Percentiles rank a stretch among this genome's conserved stretches.
Conservation (phyloP, 2,329 filamentous ascomycete species). For the Beauveria rudraprayagi region DNA sequence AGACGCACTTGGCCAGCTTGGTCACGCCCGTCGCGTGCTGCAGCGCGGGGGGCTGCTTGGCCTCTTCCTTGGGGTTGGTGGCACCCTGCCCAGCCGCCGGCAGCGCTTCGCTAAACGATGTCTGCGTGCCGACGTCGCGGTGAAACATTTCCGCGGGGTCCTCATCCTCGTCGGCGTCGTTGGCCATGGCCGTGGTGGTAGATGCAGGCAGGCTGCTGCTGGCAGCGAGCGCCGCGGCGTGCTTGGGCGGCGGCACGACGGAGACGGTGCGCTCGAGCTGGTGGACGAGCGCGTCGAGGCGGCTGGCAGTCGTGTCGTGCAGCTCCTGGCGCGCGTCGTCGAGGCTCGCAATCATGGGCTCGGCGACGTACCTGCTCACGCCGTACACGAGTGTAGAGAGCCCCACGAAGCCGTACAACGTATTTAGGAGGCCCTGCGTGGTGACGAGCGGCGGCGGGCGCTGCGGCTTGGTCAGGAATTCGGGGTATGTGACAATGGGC, state of each 20-base stretch:
- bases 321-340: slow-evolving; percentile 45
- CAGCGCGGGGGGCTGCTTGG: slow-evolving; percentile 21
- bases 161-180: slow-evolving; percentile 41
- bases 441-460: slow-evolving; percentile 56
- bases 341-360: slow-evolving; percentile 50
- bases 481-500: slow-evolving; percentile 62
- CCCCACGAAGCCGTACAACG: slow-evolving; percentile 49
- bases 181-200: not conserved
- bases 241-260: slow-evolving; percentile 39
- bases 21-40: slow-evolving; percentile 35
- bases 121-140: slow-evolving; percentile 73
- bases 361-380: slow-evolving; percentile 59
- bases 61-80: not conserved
- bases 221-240: slow-evolving; percentile 15
- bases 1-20: slow-evolving; percentile 34
- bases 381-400: slow-evolving; percentile 61
- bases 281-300: slow-evolving; percentile 38
- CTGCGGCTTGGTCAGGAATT: slow-evolving; percentile 53
- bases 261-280: slow-evolving; percentile 53
- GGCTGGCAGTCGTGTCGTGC: slow-evolving; percentile 37
- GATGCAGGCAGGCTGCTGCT: slow-evolving; percentile 4
- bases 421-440: slow-evolving; percentile 47
- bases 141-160: slow-evolving; percentile 75
- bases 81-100: not conserved
- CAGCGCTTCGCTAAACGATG: slow-evolving; percentile 33